These are phyloP conservation scores for Cyamopsis tetragonoloba DNA, from an alignment of 306 rosid genomes.

Conservation along the genomic window DNA sequence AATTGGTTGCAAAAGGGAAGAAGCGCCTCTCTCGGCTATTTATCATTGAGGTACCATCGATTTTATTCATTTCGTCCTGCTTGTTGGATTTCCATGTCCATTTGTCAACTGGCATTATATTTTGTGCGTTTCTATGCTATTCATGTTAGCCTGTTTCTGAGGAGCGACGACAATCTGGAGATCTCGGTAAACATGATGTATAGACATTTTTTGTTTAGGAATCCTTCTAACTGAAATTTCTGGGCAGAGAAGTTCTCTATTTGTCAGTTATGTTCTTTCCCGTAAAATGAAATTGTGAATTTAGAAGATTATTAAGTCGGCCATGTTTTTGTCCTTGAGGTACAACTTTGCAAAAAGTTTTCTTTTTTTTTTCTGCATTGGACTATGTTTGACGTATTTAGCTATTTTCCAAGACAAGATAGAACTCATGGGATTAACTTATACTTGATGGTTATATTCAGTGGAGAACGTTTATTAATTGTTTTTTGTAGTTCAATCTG, in stretches of 20 bases:
- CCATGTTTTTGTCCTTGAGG: background rate
- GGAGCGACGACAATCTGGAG: background rate
- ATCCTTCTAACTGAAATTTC: background rate
- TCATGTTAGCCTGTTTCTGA: background rate
- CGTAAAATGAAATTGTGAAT: background rate
- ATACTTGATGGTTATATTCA: background rate
- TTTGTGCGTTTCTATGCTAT: background rate
- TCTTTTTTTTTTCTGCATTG: background rate
- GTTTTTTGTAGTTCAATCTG: background rate
- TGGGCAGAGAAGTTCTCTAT: background rate
- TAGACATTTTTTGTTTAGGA: background rate
- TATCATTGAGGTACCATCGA: conserved; percentile 46
- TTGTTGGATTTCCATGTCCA: background rate
- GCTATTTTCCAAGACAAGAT: background rate
- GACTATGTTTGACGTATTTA: background rate
- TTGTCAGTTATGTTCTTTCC: background rate
- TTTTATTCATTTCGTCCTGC: background rate
- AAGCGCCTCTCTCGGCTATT: conserved; percentile 45
- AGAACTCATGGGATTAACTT: background rate
- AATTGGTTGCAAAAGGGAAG: conserved; percentile 74
- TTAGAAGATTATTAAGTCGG: background rate
- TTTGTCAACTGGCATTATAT: background rate
- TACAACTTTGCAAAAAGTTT: background rate
- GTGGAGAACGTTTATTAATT: background rate
- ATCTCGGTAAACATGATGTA: background rate